Evolutionary conservation across 495 filamentous ascomycete species (phyloP).

Genomic region (Podospora fimiseda): DNA sequence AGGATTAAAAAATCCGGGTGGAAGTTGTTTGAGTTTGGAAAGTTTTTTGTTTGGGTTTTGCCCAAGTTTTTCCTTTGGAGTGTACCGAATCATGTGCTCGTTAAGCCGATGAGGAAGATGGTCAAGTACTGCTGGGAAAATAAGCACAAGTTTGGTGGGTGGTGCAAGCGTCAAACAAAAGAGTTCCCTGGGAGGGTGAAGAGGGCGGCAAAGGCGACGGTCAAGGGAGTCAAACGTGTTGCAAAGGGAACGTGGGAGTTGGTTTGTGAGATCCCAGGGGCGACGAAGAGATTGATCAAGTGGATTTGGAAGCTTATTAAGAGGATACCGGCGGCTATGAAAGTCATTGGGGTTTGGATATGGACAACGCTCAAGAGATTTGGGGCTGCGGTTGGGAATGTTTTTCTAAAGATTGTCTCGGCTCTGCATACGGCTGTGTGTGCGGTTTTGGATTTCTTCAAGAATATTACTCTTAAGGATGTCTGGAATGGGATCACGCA

Average conservation of each 20-base stretch:
- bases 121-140: conserved; percentile 25
- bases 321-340: conserved; percentile 25
- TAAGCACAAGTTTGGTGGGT: conserved; percentile 20
- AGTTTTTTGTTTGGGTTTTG: conserved; percentile 24
- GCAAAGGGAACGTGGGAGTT: conserved; percentile 17
- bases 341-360: conserved; percentile 25
- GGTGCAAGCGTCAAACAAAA: conserved; percentile 17
- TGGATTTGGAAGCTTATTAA: conserved; percentile 20
- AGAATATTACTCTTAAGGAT: conserved; percentile 31
- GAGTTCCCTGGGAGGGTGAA: conserved; percentile 12
- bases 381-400: conserved; percentile 21
- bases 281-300: conserved; percentile 11
- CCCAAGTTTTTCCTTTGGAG: conserved; percentile 29
- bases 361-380: conserved; percentile 24
- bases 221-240: conserved; percentile 18
- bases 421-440: conserved; percentile 31
- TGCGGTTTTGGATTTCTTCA: conserved; percentile 32
- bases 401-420: conserved; percentile 24
- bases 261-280: conserved; percentile 15
- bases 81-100: conserved; percentile 27
- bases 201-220: conserved; percentile 15
- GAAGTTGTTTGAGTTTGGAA: conserved; percentile 18
- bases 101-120: conserved; percentile 14
- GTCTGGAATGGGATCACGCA: conserved; percentile 30
- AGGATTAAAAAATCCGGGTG: conserved; percentile 15